phyloP scores from a whole-genome alignment of 2,329 filamentous ascomycete genomes.

The Colletotrichum theobromicola region DNA sequence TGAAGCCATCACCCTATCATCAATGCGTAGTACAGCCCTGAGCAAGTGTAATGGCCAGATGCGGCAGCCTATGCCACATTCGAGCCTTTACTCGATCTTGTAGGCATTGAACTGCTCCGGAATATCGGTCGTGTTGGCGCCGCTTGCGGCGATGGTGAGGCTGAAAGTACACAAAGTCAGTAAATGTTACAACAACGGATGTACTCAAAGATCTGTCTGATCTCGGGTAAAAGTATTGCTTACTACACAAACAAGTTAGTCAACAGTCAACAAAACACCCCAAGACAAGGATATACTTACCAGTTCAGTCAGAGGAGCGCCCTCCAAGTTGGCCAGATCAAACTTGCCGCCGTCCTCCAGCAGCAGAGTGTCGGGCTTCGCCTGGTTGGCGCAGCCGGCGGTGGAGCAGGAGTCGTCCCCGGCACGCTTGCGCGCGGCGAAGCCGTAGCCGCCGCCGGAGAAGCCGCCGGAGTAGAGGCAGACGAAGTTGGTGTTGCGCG shows the following conservation, averaged over 20 bases:
- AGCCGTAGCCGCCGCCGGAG: neutral
- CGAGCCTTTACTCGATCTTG: neutral
- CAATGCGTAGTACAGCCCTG: neutral
- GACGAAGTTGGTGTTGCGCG: neutral
- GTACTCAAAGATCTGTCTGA: neutral
- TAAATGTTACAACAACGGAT: neutral
- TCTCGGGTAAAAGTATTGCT: neutral
- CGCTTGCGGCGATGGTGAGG: neutral
- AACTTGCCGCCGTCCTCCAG: neutral
- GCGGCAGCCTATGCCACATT: neutral
- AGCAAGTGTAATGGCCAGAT: neutral
- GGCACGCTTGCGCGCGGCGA: neutral
- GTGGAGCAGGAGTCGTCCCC: neutral
- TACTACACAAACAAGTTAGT: neutral
- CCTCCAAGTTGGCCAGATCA: neutral
- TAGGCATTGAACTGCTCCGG: neutral
- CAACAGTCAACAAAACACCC: neutral
- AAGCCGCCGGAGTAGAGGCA: neutral
- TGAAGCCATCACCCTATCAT: neutral
- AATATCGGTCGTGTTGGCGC: neutral
- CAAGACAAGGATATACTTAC: neutral
- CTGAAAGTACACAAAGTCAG: neutral
- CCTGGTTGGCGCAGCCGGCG: neutral
- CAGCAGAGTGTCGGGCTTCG: neutral
- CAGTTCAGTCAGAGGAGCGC: neutral